Base-by-base conservation (phyloP, 176 grass and related monocot genomes). In the Avena sativa region DNA sequence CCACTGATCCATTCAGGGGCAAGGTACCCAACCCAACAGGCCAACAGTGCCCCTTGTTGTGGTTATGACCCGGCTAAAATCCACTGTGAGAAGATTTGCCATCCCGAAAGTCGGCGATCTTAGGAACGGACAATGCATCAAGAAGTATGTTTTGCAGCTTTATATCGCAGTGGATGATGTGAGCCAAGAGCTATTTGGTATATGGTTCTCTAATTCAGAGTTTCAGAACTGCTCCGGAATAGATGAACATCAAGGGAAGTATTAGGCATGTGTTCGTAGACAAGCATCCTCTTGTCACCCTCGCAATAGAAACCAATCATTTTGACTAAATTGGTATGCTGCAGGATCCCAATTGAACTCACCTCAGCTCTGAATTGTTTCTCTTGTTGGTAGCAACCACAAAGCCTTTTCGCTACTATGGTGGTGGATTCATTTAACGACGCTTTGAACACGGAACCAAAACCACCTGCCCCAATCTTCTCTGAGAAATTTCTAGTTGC, bases 311-410 rank as follows among this genome's bases (percentile, higher is more conserved):
- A 84, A 32, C 82, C 82, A 49, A 84, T 61, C 9, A 84, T 12
- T 48, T 72, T 84, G 6, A 61, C 82, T 20, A 84, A 63, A 62
- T 75, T 84, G 2, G 23, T 63, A 13, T 84, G 82, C 0, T 84
- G 82, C 9, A 63, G 59, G 23, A 84, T 46, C 12, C 82, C 82
- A n/a, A 84, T 62, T 28, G 82, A 84, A 14, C 82, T 84, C 70
- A 75, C 55, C 38, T 84, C 82, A 9, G 82, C 82, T 12, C 82
- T 75, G 53, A 84, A 84, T 21, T 84, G 70, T 70, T 84, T 84
- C 70, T 84, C 82, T 30, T 25, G 55, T 34, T 84, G 82, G 3
- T 28, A 28, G 20, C 12, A 6, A 30, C 23, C 9, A 6, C 21
- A 19, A 5, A 84, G 82, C 56, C 40, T 84, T 75, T 84, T 75